Evolutionary conservation across 179 eudicot genomes (phyloP).

Genomic region (Silene vulgaris): DNA sequence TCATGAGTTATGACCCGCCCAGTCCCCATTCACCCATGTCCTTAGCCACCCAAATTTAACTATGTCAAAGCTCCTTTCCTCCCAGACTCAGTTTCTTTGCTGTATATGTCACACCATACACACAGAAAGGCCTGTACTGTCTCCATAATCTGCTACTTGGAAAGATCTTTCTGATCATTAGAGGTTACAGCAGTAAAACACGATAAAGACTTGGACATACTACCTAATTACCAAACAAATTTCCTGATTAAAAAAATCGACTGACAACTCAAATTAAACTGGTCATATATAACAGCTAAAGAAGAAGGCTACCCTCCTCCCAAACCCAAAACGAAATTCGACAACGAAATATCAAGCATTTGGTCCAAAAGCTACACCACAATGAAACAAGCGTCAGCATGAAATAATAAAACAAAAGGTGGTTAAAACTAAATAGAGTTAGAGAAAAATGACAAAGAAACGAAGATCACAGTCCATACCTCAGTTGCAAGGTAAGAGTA

Average conservation of each 20-base stretch:
- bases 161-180: neutral
- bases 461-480: constrained; percentile 19
- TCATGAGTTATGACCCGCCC: neutral
- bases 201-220: neutral
- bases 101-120: neutral
- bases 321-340: too few species aligned
- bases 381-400: constrained; percentile 13
- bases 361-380: constrained; percentile 15
- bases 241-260: too few species aligned
- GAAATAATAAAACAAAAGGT: neutral
- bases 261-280: too few species aligned
- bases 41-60: neutral
- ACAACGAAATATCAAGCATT: constrained; percentile 4
- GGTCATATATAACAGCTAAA: too few species aligned
- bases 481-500: constrained; percentile 11
- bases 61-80: neutral
- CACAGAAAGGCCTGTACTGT: neutral
- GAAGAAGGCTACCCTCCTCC: too few species aligned
- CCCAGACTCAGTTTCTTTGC: neutral
- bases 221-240: neutral
- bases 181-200: too few species aligned
- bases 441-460: neutral
- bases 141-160: neutral
- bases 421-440: neutral
- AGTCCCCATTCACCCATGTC: neutral